A percentile compares a stretch with the other conserved stretches of the same genome.
phyloP scores from a whole-genome alignment of 495 filamentous ascomycete species.

The Trichoderma parareesei region DNA sequence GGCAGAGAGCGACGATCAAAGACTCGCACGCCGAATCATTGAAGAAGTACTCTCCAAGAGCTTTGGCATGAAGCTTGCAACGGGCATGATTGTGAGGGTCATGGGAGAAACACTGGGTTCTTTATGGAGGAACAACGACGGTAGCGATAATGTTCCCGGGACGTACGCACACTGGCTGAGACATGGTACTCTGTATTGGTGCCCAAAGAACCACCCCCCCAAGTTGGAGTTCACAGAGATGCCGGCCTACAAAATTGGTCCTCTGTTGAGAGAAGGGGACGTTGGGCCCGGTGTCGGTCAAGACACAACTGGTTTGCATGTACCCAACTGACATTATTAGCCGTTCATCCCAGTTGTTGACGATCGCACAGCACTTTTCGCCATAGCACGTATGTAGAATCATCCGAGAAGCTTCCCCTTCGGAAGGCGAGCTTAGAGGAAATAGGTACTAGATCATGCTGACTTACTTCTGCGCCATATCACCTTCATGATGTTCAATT shows the following conservation, averaged over 20 bases:
- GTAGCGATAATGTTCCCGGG: constrained; percentile 32
- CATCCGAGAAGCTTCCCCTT: too few species aligned
- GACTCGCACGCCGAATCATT: constrained; percentile 40
- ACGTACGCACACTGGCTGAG: constrained; percentile 43
- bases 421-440: too few species aligned
- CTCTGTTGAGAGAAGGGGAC: constrained; percentile 23
- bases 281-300: neutral
- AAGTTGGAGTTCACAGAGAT: constrained; percentile 26
- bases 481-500: too few species aligned
- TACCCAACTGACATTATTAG: neutral
- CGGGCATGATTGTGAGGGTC: constrained; percentile 42
- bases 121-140: constrained; percentile 39
- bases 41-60: constrained; percentile 38
- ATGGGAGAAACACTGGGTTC: constrained; percentile 36
- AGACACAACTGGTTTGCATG: neutral
- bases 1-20: constrained; percentile 41
- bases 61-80: constrained; percentile 46
- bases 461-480: too few species aligned
- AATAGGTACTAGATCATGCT: too few species aligned
- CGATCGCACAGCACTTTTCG: too few species aligned
- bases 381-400: too few species aligned
- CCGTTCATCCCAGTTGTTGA: too few species aligned
- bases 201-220: constrained; percentile 28
- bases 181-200: constrained; percentile 31
- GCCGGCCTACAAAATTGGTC: constrained; percentile 32